Base-by-base conservation (phyloP, 2,329 filamentous ascomycete genomes). In the Malbranchea zuffiana region DNA sequence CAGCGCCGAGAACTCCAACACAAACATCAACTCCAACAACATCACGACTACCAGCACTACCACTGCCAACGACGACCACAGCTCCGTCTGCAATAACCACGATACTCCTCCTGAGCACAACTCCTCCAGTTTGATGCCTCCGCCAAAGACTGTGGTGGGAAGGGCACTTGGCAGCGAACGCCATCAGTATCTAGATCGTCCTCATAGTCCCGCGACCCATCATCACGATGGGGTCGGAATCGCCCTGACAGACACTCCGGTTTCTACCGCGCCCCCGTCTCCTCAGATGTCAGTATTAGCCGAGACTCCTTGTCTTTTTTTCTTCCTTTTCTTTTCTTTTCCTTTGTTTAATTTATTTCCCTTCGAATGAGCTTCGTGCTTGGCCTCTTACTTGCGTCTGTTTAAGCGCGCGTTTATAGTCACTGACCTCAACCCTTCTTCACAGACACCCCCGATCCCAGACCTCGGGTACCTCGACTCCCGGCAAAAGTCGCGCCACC, bases 401-500 rank as follows among this genome's bases (percentile, higher is more conserved):
- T 13, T 15, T 25, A 15, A 18, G 32, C 24, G 21, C 12, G 5
- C 8, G 3, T 25, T 20, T 25, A 16, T 26, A 1, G 24, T 32
- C 40, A 23, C 32, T n/a, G n/a, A n/a, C n/a, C n/a, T n/a, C n/a
- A n/a, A n/a, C n/a, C n/a, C n/a, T n/a, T n/a, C n/a, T 27, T 40
- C 16, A 40, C 17, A 40, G 37, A 10, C 44, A 26, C 10, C 35
- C 43, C 16, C 36, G 34, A 21, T 40, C 32, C 53, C 79, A 82
- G 53, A 82, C 80, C 50, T 90, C 84, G 7, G 80, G 80, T 41
- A 71, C 69, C 34, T 77, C 78, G 17, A 93, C 87, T 4, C 86
- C 87, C 18, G 72, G 85, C 32, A 76, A 80, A 46, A 73, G 79
- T 15, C 85, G 92, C 60, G 86, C 90, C 6, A 96, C 90, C 11